These are phyloP conservation scores for Boletus sp. DNA, from an alignment of 768 basidiomycete genomes.

Conservation along the genomic window DNA sequence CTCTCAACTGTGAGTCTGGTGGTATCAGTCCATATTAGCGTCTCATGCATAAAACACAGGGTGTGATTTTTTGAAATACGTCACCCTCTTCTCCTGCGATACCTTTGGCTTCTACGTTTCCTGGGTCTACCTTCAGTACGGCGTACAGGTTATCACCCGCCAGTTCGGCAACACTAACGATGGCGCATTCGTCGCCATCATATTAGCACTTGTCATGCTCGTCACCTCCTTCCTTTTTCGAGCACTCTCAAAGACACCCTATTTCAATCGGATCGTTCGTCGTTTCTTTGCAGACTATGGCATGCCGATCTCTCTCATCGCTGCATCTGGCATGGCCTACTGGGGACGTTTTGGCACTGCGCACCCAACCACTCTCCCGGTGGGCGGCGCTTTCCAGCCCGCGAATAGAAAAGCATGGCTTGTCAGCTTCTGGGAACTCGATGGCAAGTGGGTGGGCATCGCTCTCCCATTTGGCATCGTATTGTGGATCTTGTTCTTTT, in stretches of 20 bases:
- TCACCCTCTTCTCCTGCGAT: conserved; percentile 87
- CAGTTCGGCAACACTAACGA: conserved; percentile 50
- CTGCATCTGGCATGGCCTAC: conserved; percentile 73
- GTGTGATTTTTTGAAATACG: conserved; percentile 82
- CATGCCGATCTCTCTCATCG: conserved; percentile 84
- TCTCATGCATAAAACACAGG: conserved; percentile 37
- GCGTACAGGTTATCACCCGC: conserved; percentile 76
- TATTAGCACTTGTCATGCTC: conserved; percentile 77
- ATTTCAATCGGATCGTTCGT: conserved; percentile 72
- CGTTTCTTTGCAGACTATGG: conserved; percentile 84
- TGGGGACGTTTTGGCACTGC: conserved; percentile 74
- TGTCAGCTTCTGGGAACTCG: conserved; percentile 84
- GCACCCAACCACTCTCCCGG: conserved; percentile 64
- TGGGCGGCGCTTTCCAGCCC: conserved; percentile 64
- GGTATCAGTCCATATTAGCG: neutral
- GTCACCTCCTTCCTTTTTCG: conserved; percentile 72
- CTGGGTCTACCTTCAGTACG: conserved; percentile 88
- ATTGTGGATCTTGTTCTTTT: conserved; percentile 91
- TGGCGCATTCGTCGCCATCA: conserved; percentile 60
- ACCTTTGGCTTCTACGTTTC: conserved; percentile 93
- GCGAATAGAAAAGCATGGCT: conserved; percentile 77
- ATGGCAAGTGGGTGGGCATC: conserved; percentile 84
- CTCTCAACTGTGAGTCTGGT: conserved; percentile 60
- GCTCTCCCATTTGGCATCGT: conserved; percentile 87
- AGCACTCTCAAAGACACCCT: conserved; percentile 53